Conservation (phyloP, 139 green algal species). For the Volvox africanus region DNA sequence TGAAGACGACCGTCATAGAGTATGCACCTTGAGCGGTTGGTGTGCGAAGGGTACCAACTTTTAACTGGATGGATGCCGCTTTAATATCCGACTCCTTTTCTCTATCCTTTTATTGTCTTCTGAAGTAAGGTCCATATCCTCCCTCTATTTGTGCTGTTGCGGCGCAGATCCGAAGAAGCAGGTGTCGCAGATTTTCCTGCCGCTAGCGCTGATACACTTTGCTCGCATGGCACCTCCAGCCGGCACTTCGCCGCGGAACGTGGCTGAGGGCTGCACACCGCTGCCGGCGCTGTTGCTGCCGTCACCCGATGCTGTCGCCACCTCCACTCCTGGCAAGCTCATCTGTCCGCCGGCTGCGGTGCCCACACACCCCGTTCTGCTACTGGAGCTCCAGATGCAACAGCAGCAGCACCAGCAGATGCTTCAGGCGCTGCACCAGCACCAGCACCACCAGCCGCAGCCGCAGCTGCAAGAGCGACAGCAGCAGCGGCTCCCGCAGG, state of each 20-base stretch:
- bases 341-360: not conserved
- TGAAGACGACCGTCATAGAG: too few species aligned
- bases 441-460: not conserved
- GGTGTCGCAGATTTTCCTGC: not conserved
- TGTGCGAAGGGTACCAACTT: too few species aligned
- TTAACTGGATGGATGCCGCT: too few species aligned
- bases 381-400: not conserved
- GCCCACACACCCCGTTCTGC: constrained; percentile 10
- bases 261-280: constrained; percentile 1
- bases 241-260: constrained; percentile 9
- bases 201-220: constrained; percentile 6
- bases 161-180: constrained; percentile 35
- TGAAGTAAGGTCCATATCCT: too few species aligned
- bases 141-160: too few species aligned
- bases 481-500: not conserved
- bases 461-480: not conserved
- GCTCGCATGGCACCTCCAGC: not conserved
- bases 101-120: too few species aligned
- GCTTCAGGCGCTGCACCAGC: not conserved
- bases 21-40: too few species aligned
- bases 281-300: constrained; percentile 17
- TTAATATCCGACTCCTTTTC: too few species aligned
- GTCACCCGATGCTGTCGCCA: not conserved
- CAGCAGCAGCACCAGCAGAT: not conserved
- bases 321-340: not conserved